phyloP scores from a whole-genome alignment of 148 eudicot genomes.

The Rhododendron mucronatum region DNA sequence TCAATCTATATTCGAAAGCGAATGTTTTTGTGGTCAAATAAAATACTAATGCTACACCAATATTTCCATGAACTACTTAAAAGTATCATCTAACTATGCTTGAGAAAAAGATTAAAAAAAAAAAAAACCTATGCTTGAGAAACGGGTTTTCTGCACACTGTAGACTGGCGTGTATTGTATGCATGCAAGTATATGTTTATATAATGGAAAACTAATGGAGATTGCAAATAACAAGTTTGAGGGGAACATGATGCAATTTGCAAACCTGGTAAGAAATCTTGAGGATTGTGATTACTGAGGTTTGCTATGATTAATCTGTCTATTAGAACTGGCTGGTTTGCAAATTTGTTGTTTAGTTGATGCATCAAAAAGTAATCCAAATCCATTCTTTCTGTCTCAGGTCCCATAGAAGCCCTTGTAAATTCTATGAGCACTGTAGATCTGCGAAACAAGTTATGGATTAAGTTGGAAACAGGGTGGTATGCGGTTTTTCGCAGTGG shows the following conservation, averaged over 20 bases:
- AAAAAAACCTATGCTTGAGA: no score
- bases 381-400: background rate
- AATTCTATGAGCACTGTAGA: background rate
- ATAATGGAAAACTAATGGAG: no score
- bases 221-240: background rate
- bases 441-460: background rate
- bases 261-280: background rate
- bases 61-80: no score
- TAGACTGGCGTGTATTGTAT: no score
- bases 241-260: background rate
- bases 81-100: background rate
- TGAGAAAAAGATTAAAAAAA: no score
- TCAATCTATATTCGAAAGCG: background rate
- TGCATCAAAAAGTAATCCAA: background rate
- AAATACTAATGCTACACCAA: background rate
- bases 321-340: background rate
- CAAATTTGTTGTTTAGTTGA: background rate
- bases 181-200: no score
- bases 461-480: background rate
- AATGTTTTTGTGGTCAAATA: background rate
- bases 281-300: background rate
- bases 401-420: background rate
- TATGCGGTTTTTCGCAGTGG: background rate
- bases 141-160: no score
- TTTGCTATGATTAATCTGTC: background rate